Percentiles rank a stretch among this genome's conserved stretches.
phyloP scores from a whole-genome alignment of 2,329 filamentous ascomycete species.

The Drechmeria coniospora region DNA sequence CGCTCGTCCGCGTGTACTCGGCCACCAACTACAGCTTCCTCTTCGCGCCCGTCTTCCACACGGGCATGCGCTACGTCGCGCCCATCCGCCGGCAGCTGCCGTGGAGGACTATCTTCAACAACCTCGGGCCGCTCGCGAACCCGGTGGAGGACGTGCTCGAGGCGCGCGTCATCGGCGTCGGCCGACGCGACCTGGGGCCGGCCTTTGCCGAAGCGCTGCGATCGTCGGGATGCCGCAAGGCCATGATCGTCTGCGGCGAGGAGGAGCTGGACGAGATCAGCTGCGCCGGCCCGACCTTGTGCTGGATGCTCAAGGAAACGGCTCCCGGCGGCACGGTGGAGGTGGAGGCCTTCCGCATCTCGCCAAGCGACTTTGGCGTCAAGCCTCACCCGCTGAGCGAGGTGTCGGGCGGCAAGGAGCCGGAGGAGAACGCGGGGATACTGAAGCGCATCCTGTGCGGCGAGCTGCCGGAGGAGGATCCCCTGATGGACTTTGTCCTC shows the following conservation, averaged over 20 bases:
- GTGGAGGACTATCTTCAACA: constrained; percentile 94
- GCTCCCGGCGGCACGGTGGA: constrained; percentile 26
- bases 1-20: constrained; percentile 58
- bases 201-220: constrained; percentile 77
- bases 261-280: constrained; percentile 94
- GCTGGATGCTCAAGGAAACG: constrained; percentile 60
- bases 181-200: constrained; percentile 69
- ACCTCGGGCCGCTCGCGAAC: constrained; percentile 84
- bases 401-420: constrained; percentile 74
- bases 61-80: constrained; percentile 81
- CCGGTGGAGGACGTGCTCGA: constrained; percentile 75
- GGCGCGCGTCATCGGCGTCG: constrained; percentile 85
- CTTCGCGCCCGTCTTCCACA: constrained; percentile 91
- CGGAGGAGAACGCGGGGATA: constrained; percentile 75
- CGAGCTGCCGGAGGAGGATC: constrained; percentile 58
- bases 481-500: constrained; percentile 83
- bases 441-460: constrained; percentile 61
- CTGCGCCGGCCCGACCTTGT: constrained; percentile 75
- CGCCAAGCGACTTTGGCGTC: constrained; percentile 79
- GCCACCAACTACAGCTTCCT: constrained; percentile 86
- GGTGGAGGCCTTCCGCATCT: constrained; percentile 63
- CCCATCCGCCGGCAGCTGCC: constrained; percentile 76
- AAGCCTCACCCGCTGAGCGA: constrained; percentile 54
- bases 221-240: constrained; percentile 64
- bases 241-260: constrained; percentile 79